Percentiles rank a stretch among this genome's conserved stretches.
phyloP scores from a whole-genome alignment of 2,329 filamentous ascomycete species.

The Cercospora sp. region DNA sequence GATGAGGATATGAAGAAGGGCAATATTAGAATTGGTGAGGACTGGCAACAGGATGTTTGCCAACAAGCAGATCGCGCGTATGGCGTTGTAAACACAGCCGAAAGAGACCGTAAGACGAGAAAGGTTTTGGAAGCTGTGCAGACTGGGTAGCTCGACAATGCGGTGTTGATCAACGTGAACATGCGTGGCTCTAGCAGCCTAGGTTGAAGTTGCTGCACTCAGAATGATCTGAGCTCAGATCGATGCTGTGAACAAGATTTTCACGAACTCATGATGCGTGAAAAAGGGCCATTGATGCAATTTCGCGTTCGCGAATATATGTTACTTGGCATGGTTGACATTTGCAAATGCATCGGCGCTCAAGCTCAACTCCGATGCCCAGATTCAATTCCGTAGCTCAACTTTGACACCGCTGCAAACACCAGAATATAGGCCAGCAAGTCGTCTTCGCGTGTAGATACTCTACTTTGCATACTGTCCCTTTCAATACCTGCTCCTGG shows the following conservation, averaged over 20 bases:
- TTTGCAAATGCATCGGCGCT: background rate
- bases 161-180: background rate
- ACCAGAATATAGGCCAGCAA: background rate
- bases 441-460: background rate
- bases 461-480: background rate
- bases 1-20: conserved; percentile 39
- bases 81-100: conserved; percentile 44
- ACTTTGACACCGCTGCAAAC: background rate
- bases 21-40: conserved; percentile 43
- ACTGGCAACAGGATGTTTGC: conserved; percentile 52
- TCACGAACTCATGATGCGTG: background rate
- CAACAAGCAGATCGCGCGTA: conserved; percentile 50
- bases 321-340: background rate
- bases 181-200: background rate
- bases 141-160: background rate
- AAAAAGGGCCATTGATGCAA: background rate
- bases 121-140: conserved; percentile 43
- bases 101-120: conserved; percentile 47
- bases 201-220: background rate
- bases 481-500: background rate
- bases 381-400: background rate
- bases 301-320: background rate
- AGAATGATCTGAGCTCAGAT: background rate
- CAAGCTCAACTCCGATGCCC: background rate
- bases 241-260: background rate